phyloP scores from a whole-genome alignment of 495 filamentous ascomycete species.

The Sphaerosporella brunnea region DNA sequence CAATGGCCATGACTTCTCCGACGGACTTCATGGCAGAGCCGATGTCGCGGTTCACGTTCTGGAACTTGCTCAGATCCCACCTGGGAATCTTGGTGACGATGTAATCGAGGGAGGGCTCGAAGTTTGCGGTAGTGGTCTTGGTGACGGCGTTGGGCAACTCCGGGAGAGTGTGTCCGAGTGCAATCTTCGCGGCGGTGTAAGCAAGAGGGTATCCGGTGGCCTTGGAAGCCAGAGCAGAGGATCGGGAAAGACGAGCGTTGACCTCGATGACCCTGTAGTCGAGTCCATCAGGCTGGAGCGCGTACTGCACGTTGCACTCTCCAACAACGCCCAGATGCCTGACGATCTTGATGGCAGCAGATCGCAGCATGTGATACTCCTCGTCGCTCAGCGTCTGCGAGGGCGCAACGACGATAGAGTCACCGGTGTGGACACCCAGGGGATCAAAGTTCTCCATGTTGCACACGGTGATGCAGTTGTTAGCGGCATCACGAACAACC shows the following conservation, averaged over 20 bases:
- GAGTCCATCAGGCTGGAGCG: slow-evolving; percentile 78
- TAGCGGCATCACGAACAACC: slow-evolving; percentile 78
- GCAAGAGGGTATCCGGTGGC: slow-evolving; percentile 94
- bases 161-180: slow-evolving; percentile 79
- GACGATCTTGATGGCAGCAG: slow-evolving; percentile 90
- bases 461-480: slow-evolving; percentile 98
- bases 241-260: slow-evolving; percentile 91
- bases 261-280: slow-evolving; percentile 98
- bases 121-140: slow-evolving; percentile 96
- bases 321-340: slow-evolving; percentile 88
- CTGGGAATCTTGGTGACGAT: slow-evolving; percentile 96
- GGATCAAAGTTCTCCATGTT: slow-evolving; percentile 99
- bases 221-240: slow-evolving; percentile 91
- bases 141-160: slow-evolving; percentile 95
- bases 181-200: slow-evolving; percentile 94
- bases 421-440: slow-evolving; percentile 87
- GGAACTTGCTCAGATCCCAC: slow-evolving; percentile 96
- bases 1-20: slow-evolving; percentile 97
- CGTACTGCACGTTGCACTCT: slow-evolving; percentile 97
- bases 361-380: slow-evolving; percentile 97
- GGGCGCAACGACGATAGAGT: slow-evolving; percentile 91
- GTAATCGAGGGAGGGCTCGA: slow-evolving; percentile 92
- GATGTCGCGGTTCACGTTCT: slow-evolving; percentile 94
- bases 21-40: slow-evolving; percentile 97
- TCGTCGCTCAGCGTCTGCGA: slow-evolving; percentile 92